Evolutionary conservation across 768 basidiomycete genomes (phyloP).

Genomic region (Cystobasidium onofrii): DNA sequence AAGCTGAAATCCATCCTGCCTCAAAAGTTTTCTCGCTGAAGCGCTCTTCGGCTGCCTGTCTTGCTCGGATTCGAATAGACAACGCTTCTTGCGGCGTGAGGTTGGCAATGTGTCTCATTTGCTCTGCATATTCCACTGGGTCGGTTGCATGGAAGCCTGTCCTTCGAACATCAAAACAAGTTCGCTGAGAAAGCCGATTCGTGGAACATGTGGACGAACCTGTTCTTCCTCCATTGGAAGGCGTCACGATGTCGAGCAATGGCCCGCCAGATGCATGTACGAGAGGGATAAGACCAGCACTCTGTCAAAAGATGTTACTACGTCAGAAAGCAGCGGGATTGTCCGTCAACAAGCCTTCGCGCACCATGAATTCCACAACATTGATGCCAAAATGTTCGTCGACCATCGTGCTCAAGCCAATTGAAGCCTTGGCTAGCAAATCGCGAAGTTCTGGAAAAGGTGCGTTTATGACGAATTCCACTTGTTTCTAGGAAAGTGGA

Average conservation of each 20-base stretch:
- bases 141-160: conserved; percentile 24
- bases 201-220: conserved; percentile 47
- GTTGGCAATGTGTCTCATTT: background rate
- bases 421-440: conserved; percentile 65
- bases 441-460: conserved; percentile 61
- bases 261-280: conserved; percentile 91
- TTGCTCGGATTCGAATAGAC: background rate
- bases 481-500: conserved; percentile 52
- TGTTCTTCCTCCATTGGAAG: conserved; percentile 56
- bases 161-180: background rate
- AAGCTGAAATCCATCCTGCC: conserved; percentile 22
- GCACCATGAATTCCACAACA: conserved; percentile 91
- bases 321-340: background rate
- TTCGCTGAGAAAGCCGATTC: background rate
- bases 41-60: background rate
- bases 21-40: conserved; percentile 30
- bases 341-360: too few relatives aligned
- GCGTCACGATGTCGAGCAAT: conserved; percentile 79
- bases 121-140: conserved; percentile 17
- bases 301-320: conserved; percentile 51
- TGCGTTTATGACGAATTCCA: conserved; percentile 75
- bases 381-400: conserved; percentile 99
- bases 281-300: conserved; percentile 84
- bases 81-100: conserved; percentile 3
- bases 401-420: conserved; percentile 91